A percentile compares a stretch with the other conserved stretches of the same genome.
phyloP scores from a whole-genome alignment of 352 stramenopile species.

The Phytophthora citricola region DNA sequence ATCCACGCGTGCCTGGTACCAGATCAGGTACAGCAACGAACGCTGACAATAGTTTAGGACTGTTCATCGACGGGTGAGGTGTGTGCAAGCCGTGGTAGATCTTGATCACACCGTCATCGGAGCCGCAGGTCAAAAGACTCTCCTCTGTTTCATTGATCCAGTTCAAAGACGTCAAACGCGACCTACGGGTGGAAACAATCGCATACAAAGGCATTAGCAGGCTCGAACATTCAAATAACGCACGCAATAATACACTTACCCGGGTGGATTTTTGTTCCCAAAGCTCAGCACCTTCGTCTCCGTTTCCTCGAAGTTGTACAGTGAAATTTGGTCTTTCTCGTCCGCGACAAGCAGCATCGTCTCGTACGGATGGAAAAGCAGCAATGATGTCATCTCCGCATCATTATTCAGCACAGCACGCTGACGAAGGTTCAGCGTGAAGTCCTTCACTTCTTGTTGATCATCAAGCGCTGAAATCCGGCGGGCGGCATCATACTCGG shows the following conservation, averaged over 20 bases:
- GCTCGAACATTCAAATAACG: constrained; percentile 2
- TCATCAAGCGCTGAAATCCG: constrained; percentile 39
- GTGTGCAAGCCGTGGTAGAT: constrained; percentile 93
- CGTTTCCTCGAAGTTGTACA: constrained; percentile 96
- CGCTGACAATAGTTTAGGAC: constrained; percentile 88
- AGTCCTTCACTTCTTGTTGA: constrained; percentile 76
- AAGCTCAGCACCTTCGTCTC: constrained; percentile 86
- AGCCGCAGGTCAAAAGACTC: constrained; percentile 95
- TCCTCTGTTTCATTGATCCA: constrained; percentile 98
- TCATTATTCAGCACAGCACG: constrained; percentile 92
- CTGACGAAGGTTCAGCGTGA: constrained; percentile 91
- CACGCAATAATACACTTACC: constrained; percentile 49
- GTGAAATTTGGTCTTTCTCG: constrained; percentile 92
- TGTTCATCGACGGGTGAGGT: constrained; percentile 44
- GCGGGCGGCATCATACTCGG: constrained; percentile 38
- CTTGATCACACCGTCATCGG: constrained; percentile 96
- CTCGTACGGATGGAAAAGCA: constrained; percentile 97
- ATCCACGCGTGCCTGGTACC: constrained; percentile 88
- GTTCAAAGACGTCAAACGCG: constrained; percentile 92
- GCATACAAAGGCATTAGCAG: constrained; percentile 12
- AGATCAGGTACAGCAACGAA: constrained; percentile 96
- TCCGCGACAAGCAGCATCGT: constrained; percentile 95
- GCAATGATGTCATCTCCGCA: constrained; percentile 94
- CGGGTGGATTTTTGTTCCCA: constrained; percentile 82
- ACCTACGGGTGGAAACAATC: constrained; percentile 42